phyloP scores from a whole-genome alignment of 2,329 filamentous ascomycete species.

The Pseudogymnoascus sp. region DNA sequence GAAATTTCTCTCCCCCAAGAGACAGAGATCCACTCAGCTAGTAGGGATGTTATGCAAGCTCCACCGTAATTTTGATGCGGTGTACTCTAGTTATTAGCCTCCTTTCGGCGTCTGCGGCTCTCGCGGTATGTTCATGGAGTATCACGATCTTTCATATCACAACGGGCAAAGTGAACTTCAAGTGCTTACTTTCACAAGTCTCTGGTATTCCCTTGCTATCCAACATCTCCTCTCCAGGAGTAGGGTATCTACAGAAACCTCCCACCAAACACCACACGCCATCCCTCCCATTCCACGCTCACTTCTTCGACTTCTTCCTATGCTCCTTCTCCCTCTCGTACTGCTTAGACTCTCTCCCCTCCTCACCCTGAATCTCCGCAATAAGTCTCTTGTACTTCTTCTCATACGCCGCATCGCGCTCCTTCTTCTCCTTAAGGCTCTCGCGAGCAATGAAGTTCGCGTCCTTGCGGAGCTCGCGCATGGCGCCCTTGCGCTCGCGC shows the following conservation, averaged over 20 bases:
- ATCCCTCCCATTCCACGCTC: background rate
- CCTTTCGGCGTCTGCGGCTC: background rate
- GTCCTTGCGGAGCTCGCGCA: constrained; percentile 92
- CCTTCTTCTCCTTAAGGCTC: constrained; percentile 85
- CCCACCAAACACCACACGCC: constrained; percentile 1
- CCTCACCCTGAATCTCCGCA: constrained; percentile 91
- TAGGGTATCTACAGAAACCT: constrained; percentile 5
- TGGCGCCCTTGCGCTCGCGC: constrained; percentile 87
- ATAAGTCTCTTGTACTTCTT: constrained; percentile 89
- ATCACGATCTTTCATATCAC: background rate
- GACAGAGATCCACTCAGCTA: background rate
- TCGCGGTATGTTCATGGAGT: background rate
- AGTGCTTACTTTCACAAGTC: background rate
- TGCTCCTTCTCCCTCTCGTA: constrained; percentile 81
- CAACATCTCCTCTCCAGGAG: constrained; percentile 1
- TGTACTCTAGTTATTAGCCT: background rate
- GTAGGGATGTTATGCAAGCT: background rate
- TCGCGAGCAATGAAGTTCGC: constrained; percentile 88
- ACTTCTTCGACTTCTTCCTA: constrained; percentile 58
- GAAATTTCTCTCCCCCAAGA: background rate
- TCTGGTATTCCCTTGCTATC: background rate
- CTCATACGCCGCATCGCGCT: constrained; percentile 87
- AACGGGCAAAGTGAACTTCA: background rate
- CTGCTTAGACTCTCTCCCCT: constrained; percentile 74
- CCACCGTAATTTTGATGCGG: background rate